Conservation (phyloP, 2,329 filamentous ascomycete species). For the Pleurostoma richardsiae region DNA sequence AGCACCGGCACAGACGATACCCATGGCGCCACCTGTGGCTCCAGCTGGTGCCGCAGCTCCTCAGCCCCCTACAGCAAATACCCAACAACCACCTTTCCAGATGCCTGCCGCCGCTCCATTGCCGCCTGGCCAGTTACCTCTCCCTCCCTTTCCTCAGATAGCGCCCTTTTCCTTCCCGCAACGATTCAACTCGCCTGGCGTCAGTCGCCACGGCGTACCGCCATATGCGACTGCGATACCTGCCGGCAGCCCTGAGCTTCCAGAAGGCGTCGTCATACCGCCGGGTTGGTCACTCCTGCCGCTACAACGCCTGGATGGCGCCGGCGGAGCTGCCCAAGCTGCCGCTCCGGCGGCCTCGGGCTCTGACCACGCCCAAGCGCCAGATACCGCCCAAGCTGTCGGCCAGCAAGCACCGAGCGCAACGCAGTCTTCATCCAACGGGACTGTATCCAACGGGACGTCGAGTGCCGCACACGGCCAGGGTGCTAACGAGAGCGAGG, state of each 20-base stretch:
- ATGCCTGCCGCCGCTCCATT: conserved; percentile 16
- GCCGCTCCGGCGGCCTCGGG: not conserved
- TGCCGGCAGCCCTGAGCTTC: conserved; percentile 55
- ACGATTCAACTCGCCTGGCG: conserved; percentile 32
- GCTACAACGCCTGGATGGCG: conserved; percentile 46
- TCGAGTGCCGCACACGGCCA: too few species aligned
- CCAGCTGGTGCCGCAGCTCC: not conserved
- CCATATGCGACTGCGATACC: conserved; percentile 47
- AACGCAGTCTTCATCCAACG: too few species aligned
- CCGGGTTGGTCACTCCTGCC: conserved; percentile 62
- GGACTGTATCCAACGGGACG: too few species aligned
- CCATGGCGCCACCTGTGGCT: not conserved
- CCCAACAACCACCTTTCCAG: conserved; percentile 2
- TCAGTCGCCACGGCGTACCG: conserved; percentile 42
- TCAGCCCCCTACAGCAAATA: not conserved
- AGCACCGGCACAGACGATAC: too few species aligned
- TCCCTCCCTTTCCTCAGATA: conserved; percentile 6
- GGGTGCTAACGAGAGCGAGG: not conserved
- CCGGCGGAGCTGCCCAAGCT: conserved; percentile 5
- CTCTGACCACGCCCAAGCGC: not conserved
- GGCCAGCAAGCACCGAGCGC: not conserved
- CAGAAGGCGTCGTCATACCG: conserved; percentile 59
- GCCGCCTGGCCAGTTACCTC: conserved; percentile 9
- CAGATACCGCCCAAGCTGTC: conserved; percentile 4
- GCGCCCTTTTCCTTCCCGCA: conserved; percentile 13